These are phyloP conservation scores for Fraxinus pennsylvanica DNA, from an alignment of 257 asterid species.

Conservation along the genomic window DNA sequence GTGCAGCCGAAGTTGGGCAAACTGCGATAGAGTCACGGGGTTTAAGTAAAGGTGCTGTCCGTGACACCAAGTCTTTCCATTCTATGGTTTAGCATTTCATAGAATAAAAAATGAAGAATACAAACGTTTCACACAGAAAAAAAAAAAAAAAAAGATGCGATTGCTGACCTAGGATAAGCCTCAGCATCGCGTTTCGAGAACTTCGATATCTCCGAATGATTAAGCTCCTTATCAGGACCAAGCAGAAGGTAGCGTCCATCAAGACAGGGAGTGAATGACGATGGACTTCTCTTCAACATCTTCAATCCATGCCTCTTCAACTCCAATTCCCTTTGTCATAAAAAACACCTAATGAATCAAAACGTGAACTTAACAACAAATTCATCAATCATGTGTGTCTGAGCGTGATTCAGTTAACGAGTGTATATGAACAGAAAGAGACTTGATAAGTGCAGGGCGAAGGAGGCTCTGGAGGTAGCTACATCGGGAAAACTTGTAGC, in stretches of 20 bases:
- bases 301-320: slow-evolving; percentile 80
- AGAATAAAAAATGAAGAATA: not conserved
- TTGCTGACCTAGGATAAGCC: slow-evolving; percentile 67
- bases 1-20: no score
- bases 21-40: no score
- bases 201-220: slow-evolving; percentile 78
- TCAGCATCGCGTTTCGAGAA: slow-evolving; percentile 81
- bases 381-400: not conserved
- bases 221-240: slow-evolving; percentile 69
- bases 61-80: not conserved
- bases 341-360: not conserved
- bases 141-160: no score
- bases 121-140: not conserved
- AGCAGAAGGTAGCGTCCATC: slow-evolving; percentile 93
- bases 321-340: slow-evolving; percentile 67
- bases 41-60: no score
- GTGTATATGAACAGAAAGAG: slow-evolving; percentile 2
- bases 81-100: not conserved
- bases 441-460: slow-evolving; percentile 78
- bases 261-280: slow-evolving; percentile 90
- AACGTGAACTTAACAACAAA: not conserved
- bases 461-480: slow-evolving; percentile 98
- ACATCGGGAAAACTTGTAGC: slow-evolving; percentile 93
- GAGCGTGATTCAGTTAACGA: not conserved
- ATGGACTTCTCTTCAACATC: slow-evolving; percentile 75